Evolutionary conservation across 495 filamentous ascomycete species (phyloP).

Genomic region (Amniculicola lignicola): DNA sequence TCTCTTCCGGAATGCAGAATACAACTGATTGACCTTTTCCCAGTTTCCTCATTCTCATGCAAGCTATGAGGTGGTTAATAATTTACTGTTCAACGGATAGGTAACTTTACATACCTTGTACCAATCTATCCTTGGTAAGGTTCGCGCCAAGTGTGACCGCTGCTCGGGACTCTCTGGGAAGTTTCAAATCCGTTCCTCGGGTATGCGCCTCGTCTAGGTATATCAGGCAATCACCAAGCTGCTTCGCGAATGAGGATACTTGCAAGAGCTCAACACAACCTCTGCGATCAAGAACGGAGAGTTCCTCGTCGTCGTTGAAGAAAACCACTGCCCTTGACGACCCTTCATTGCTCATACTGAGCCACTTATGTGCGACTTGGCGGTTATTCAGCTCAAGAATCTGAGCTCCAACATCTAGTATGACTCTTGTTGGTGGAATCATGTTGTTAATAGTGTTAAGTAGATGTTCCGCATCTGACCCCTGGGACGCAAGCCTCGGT

Average conservation of each 20-base stretch:
- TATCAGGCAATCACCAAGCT: constrained; percentile 62
- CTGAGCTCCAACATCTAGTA: constrained; percentile 74
- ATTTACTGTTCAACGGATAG: not conserved
- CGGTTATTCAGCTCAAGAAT: constrained; percentile 62
- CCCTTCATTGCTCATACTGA: constrained; percentile 28
- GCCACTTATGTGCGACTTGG: constrained; percentile 53
- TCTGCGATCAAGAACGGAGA: constrained; percentile 48
- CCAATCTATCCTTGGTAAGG: constrained; percentile 68
- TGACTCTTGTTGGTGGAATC: constrained; percentile 50
- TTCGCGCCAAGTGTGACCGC: constrained; percentile 66
- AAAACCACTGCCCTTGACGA: constrained; percentile 48
- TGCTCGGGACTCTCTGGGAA: constrained; percentile 59
- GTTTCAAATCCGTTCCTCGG: constrained; percentile 66
- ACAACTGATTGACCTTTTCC: constrained; percentile 38
- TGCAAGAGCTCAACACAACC: constrained; percentile 51
- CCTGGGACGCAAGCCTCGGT: not conserved
- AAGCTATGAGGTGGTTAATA: constrained; percentile 41
- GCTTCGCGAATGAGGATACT: constrained; percentile 57
- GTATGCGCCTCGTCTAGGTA: constrained; percentile 78
- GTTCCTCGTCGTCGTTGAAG: constrained; percentile 47
- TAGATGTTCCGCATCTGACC: constrained; percentile 42
- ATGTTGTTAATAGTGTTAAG: constrained; percentile 47
- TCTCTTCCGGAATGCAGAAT: constrained; percentile 49
- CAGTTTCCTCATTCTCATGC: constrained; percentile 47
- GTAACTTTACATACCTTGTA: constrained; percentile 59